Evolutionary conservation across 2,329 filamentous ascomycete species (phyloP).

Genomic region (Colletotrichum neosansevieriae): DNA sequence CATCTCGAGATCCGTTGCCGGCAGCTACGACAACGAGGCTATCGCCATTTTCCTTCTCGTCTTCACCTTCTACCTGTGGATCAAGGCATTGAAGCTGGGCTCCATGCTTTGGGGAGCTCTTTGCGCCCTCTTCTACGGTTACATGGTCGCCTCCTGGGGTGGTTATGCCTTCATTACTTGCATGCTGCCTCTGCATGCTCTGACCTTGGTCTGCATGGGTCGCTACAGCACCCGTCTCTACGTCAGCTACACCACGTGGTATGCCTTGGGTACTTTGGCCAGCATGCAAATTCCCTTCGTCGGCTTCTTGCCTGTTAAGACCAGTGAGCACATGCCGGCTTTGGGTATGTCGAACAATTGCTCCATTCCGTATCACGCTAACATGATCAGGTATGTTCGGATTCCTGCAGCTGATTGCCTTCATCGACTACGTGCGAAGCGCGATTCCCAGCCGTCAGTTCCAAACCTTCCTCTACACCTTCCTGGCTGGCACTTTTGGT

Average conservation of each 20-base stretch:
- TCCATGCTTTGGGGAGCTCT: constrained; percentile 97
- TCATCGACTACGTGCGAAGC: constrained; percentile 90
- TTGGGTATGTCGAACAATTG: constrained; percentile 71
- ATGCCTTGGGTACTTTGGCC: constrained; percentile 92
- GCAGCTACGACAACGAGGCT: constrained; percentile 99
- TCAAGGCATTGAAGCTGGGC: constrained; percentile 96
- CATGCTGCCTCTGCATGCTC: constrained; percentile 91
- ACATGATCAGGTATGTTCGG: constrained; percentile 83
- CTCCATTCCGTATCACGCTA: constrained; percentile 29
- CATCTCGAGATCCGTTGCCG: constrained; percentile 96
- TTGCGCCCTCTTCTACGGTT: constrained; percentile 96
- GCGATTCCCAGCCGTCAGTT: constrained; percentile 94
- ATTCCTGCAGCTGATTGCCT: constrained; percentile 91
- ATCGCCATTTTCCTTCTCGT: constrained; percentile 99
- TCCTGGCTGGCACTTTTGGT: constrained; percentile 80
- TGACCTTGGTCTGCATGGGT: constrained; percentile 96
- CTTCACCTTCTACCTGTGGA: constrained; percentile 99
- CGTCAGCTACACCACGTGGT: constrained; percentile 98
- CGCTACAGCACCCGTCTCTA: constrained; percentile 94
- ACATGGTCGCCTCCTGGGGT: constrained; percentile 99
- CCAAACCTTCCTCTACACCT: constrained; percentile 84
- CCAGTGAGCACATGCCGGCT: constrained; percentile 98
- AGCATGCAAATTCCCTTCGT: constrained; percentile 99
- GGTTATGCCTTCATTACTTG: constrained; percentile 99
- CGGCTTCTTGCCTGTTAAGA: constrained; percentile 94